These are phyloP conservation scores for Yarrowia deformans DNA, from an alignment of 805 yeast genomes.

Conservation along the genomic window DNA sequence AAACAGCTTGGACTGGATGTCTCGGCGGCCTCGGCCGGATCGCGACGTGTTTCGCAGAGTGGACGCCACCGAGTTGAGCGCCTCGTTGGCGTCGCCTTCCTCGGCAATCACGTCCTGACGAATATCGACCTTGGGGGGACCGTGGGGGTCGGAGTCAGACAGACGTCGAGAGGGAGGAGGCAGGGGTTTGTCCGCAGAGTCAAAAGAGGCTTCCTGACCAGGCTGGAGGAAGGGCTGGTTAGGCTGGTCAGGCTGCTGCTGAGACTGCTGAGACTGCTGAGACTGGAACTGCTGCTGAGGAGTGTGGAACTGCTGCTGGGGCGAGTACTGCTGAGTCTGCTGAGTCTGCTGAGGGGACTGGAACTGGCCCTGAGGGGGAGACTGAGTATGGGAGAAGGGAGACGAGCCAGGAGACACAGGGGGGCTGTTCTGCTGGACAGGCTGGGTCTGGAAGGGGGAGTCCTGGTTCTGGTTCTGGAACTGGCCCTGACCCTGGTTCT, in stretches of 20 bases:
- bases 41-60: conserved; percentile 48
- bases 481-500: neutral
- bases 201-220: conserved; percentile 8
- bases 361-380: conserved; percentile 25
- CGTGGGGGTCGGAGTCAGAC: conserved; percentile 37
- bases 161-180: conserved; percentile 38
- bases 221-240: conserved; percentile 24
- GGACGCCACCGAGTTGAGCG: conserved; percentile 48
- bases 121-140: conserved; percentile 43
- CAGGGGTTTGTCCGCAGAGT: conserved; percentile 14
- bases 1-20: conserved; percentile 48
- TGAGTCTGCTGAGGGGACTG: conserved; percentile 17
- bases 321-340: conserved; percentile 8
- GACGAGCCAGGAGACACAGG: conserved; percentile 20
- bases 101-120: conserved; percentile 45
- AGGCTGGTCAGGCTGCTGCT: conserved; percentile 8
- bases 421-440: conserved; percentile 15
- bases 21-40: conserved; percentile 47
- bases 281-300: conserved; percentile 13
- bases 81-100: conserved; percentile 47
- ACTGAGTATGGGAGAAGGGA: conserved; percentile 11
- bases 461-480: neutral
- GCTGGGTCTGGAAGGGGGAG: conserved; percentile 3
- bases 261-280: conserved; percentile 2
- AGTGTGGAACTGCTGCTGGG: conserved; percentile 20